Evolutionary conservation across 805 yeast genomes (phyloP), one percentile per base, ranked within the genome.

Genomic region (Candida endomychidarum): DNA sequence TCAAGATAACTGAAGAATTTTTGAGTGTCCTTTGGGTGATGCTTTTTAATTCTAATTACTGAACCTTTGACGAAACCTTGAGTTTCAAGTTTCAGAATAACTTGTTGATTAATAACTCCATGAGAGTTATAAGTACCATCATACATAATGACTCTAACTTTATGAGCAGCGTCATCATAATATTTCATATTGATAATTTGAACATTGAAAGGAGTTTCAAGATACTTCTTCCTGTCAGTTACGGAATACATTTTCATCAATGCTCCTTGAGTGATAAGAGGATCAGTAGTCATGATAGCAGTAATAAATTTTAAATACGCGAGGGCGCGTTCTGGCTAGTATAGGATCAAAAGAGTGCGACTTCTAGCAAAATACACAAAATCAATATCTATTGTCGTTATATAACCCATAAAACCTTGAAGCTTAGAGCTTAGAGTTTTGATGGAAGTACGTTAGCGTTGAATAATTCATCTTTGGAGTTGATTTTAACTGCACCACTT

Each of bases 401-500:
- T 23, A 23, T 23, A 23, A n/a, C n/a, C n/a, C n/a, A n/a, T n/a
- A n/a, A n/a, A n/a, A n/a, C n/a, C n/a, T n/a, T n/a, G n/a, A n/a
- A n/a, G n/a, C n/a, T n/a, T 7, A 23, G 10, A 25, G 6, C 7
- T 17, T 22, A 32, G 21, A 32, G 35, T 15, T 32, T 32, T 2
- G 35, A 32, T 9, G 26, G 24, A 21, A 32, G 35, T 12, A 21
- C 9, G 21, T 20, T 32, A 21, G 70, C 65, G 48, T 65, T 67
- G 47, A 52, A 65, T 40, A 69, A 58, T 49, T 69, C 72, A 38
- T 67, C 72, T 38, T 58, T 61, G 16, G 54, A 63, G 45, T 68
- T 68, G 21, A 65, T 46, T 46, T 63, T 65, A 20, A 69, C 69
- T 24, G 79, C 80, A 3, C 86, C 91, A 33, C 88, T 83, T 51